Evolutionary conservation across 2,329 filamentous ascomycete genomes (phyloP).

Genomic region (Madurella mycetomatis): DNA sequence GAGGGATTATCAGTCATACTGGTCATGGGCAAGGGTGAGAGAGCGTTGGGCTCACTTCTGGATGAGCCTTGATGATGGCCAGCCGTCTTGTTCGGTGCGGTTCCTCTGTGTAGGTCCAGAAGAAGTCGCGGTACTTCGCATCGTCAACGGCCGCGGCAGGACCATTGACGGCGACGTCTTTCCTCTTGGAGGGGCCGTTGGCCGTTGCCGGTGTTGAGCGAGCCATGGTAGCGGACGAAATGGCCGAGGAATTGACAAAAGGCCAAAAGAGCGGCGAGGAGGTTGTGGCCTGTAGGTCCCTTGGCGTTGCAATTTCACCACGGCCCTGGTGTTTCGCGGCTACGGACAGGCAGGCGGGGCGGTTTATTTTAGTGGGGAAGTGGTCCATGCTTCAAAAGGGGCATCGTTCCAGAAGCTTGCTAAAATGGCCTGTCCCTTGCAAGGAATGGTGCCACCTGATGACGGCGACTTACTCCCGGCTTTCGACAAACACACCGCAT

Average conservation of each 20-base stretch:
- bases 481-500: background rate
- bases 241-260: conserved; percentile 3
- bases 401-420: conserved; percentile 19
- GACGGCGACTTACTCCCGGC: background rate
- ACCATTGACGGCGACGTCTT: conserved; percentile 19
- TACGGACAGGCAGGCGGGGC: too few species aligned
- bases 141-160: conserved; percentile 28
- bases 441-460: conserved; percentile 1
- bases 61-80: conserved; percentile 96
- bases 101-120: conserved; percentile 99
- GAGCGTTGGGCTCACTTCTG: conserved; percentile 59
- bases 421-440: conserved; percentile 14
- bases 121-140: conserved; percentile 61
- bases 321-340: too few species aligned
- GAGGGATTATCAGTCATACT: background rate
- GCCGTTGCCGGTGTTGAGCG: conserved; percentile 26
- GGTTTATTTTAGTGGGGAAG: background rate
- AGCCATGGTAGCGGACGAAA: conserved; percentile 23
- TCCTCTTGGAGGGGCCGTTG: conserved; percentile 26
- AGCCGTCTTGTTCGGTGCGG: conserved; percentile 86
- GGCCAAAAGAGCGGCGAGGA: conserved; percentile 6
- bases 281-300: conserved; percentile 1
- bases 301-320: background rate
- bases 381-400: conserved; percentile 15
- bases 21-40: background rate